Evolutionary conservation across 2,329 filamentous ascomycete genomes (phyloP).

Genomic region (Diaporthe citrichinensis): DNA sequence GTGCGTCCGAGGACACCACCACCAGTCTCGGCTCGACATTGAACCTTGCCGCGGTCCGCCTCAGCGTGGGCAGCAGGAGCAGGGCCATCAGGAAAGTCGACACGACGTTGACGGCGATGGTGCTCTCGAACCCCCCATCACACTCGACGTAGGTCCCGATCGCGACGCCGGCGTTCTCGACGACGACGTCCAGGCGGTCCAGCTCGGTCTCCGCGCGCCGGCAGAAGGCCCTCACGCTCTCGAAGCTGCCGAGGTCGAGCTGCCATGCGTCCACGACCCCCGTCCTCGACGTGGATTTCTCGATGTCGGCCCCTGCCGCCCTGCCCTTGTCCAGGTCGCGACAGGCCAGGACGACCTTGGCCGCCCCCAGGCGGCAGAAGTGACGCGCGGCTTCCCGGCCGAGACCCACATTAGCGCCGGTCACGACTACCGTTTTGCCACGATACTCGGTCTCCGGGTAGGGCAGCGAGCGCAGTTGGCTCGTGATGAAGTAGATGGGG

Average conservation of each 20-base stretch:
- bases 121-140: conserved; percentile 58
- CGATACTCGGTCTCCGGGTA: conserved; percentile 38
- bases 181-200: conserved; percentile 57
- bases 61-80: conserved; percentile 58
- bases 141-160: conserved; percentile 39
- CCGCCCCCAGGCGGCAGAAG: conserved; percentile 53
- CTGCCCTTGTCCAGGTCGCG: conserved; percentile 54
- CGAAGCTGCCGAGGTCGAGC: conserved; percentile 63
- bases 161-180: conserved; percentile 58
- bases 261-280: conserved; percentile 62
- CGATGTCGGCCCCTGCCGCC: conserved; percentile 56
- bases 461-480: conserved; percentile 34
- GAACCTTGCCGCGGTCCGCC: conserved; percentile 51
- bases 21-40: conserved; percentile 54
- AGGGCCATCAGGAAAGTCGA: conserved; percentile 61
- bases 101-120: conserved; percentile 63
- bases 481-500: conserved; percentile 34
- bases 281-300: conserved; percentile 44
- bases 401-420: conserved; percentile 58
- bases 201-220: conserved; percentile 47
- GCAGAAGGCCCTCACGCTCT: conserved; percentile 60
- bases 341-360: conserved; percentile 56
- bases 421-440: conserved; percentile 54
- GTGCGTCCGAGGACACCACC: conserved; percentile 57
- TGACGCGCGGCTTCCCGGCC: conserved; percentile 56